Evolutionary conservation across 2,329 filamentous ascomycete species (phyloP), one percentile per base, ranked within the genome.

Genomic region (Phyllosticta citrichinensis): DNA sequence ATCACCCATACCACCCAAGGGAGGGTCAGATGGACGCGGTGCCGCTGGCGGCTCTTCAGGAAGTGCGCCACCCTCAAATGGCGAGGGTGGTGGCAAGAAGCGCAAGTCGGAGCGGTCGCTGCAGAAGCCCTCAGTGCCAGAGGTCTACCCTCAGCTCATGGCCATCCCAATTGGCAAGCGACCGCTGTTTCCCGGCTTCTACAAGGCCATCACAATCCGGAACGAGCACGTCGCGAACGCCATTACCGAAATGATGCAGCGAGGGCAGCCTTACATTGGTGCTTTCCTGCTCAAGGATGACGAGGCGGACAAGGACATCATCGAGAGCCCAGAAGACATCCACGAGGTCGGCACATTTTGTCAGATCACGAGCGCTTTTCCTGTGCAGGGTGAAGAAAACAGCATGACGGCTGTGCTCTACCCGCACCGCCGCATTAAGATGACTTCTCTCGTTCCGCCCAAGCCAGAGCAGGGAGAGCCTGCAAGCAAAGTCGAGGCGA

Each of bases 251-350:
- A 94, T 96, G 82, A 90, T 97, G 73, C 96, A 96, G 80, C 83
- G 93, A 58, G 94, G 94, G 0, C 95, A 99, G 74, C 95, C 93
- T 24, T 99, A 99, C 69, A 91, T 99, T 51, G 94, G 94, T 64
- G 93, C 92, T 2, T 99, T 99, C 76, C 75, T 99, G 69, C 91
- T 97, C 79, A 97, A 97, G 75, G 92, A 99, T 70, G 93, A 97
- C 71, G 88, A 91, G 64, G 88, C 89, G 64, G 94, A 97, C 72
- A 89, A 91, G 70, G 95, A 99, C 74, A 84, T 95, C 56, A 97
- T 99, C 71, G 89, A 93, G 65, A 92, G 87, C 65, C 80, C 88
- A 27, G 88, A 92, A 64, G 94, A 99, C 68, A 93, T 99, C 30
- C 89, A 99, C 74, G 91, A 97, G 66, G 89, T 95, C 17, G 94